Evolutionary conservation across 2,329 filamentous ascomycete genomes (phyloP).

Genomic region (Aspergillus sclerotialis): DNA sequence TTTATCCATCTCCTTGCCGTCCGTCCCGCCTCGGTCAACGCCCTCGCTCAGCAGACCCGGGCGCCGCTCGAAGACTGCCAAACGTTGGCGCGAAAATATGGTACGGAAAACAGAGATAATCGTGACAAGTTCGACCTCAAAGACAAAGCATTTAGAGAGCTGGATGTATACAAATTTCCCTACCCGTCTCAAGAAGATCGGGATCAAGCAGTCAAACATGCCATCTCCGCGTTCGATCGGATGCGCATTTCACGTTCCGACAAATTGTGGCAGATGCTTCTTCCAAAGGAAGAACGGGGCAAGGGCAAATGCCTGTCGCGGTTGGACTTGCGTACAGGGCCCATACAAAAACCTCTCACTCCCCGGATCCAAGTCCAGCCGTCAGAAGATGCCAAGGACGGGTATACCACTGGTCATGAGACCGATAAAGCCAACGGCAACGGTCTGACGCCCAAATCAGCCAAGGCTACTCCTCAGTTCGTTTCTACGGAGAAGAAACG

Average conservation of each 20-base stretch:
- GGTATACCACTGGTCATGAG: constrained; percentile 28
- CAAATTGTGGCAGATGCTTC: constrained; percentile 55
- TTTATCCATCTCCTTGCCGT: constrained; percentile 50
- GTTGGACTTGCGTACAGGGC: constrained; percentile 44
- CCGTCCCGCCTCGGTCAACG: constrained; percentile 41
- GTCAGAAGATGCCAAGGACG: constrained; percentile 31
- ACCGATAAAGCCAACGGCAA: constrained; percentile 25
- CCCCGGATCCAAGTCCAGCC: constrained; percentile 32
- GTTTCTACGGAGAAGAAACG: constrained; percentile 23
- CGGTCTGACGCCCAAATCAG: constrained; percentile 19
- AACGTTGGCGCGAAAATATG: constrained; percentile 46
- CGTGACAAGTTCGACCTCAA: constrained; percentile 47
- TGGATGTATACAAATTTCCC: constrained; percentile 56
- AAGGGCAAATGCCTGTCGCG: constrained; percentile 56
- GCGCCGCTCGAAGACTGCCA: constrained; percentile 44
- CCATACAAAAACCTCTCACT: constrained; percentile 31
- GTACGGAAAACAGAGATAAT: constrained; percentile 42
- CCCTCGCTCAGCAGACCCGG: constrained; percentile 41
- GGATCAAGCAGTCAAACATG: constrained; percentile 54
- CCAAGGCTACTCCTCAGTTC: constrained; percentile 16
- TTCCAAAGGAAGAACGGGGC: constrained; percentile 54
- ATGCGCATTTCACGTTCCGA: constrained; percentile 54
- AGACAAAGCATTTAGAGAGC: constrained; percentile 54
- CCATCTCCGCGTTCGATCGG: constrained; percentile 57
- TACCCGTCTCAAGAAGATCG: constrained; percentile 51